Conservation (phyloP, 2,329 filamentous ascomycete species). For the Torrubiella hemipterigena region DNA sequence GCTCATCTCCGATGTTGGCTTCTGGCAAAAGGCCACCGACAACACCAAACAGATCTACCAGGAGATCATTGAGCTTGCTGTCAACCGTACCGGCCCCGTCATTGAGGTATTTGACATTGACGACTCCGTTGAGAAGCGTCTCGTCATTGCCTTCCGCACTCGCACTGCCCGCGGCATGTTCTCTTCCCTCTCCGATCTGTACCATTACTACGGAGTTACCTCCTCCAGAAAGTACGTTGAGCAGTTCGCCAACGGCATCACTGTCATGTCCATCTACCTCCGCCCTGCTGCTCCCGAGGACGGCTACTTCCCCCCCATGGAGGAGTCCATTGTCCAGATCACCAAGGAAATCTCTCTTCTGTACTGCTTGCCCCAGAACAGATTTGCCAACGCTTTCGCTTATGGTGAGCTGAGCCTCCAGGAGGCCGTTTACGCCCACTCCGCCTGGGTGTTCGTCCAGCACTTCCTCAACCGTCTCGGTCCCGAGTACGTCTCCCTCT, state of each 20-base stretch:
- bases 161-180: constrained; percentile 88
- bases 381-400: constrained; percentile 83
- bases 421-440: constrained; percentile 95
- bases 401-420: constrained; percentile 80
- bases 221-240: constrained; percentile 96
- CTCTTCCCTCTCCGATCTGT: constrained; percentile 87
- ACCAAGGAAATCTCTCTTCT: constrained; percentile 96
- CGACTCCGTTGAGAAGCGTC: constrained; percentile 77
- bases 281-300: constrained; percentile 53
- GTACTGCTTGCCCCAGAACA: constrained; percentile 97
- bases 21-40: constrained; percentile 87
- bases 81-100: constrained; percentile 78
- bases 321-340: constrained; percentile 95
- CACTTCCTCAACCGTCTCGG: constrained; percentile 95
- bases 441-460: constrained; percentile 93
- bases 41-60: constrained; percentile 97
- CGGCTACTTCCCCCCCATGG: constrained; percentile 61
- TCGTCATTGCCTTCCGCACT: constrained; percentile 90
- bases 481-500: constrained; percentile 81
- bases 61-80: constrained; percentile 78
- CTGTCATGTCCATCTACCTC: constrained; percentile 91
- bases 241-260: constrained; percentile 97
- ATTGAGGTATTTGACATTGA: constrained; percentile 98
- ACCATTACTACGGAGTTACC: constrained; percentile 97
- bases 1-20: constrained; percentile 83